Base-by-base conservation (phyloP, 2,329 filamentous ascomycete genomes). In the Colletotrichum sp. region DNA sequence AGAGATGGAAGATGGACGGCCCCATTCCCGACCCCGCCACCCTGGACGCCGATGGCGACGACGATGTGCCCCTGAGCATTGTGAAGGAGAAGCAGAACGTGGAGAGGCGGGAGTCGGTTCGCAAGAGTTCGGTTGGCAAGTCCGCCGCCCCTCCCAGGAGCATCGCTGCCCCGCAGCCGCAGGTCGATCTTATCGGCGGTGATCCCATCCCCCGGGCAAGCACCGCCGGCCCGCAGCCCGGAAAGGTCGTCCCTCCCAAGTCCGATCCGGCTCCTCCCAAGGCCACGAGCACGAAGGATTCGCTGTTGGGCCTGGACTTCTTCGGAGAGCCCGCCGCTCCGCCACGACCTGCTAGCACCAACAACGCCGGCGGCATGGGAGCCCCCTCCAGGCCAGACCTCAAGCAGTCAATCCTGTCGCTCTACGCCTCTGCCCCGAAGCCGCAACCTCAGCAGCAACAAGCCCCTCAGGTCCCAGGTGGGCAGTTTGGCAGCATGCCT, bases 1-100 rank as follows among this genome's bases (percentile, higher is more conserved):
- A 98, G 91, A 91, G 98, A 87, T 99, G 97, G 97, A 94, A 96
- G n/a, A 99, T 99, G 96, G 97, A 99, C 77, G 97, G 97, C 2
- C 93, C 93, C 7, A 96, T 98, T 83, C 98, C 98, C 7, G 96
- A 99, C 83, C 97, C 98, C n/a, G 90, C 95, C 4, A 95, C 94
- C 3, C 86, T 99, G 68, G 95, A 98, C 83, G 92, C 88, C 16
- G 95, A 95, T 18, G 96, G 93, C 70, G 96, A 98, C 81, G 96
- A 98, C 79, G 96, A 99, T 84, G 92, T 94, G 18, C 89, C 90
- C 6, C 82, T 90, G 77, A 92, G 89, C 81, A 83, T 93, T 59
- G 91, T 93, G 72, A 93, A 92, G 82, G 91, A 93, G 85, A 93
- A 93, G 84, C 91, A 93, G 81, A 89, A 86, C 34, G 88, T 93